Evolutionary conservation across 345 rosid genomes (phyloP).

Genomic region (Eucalyptus brandiana): DNA sequence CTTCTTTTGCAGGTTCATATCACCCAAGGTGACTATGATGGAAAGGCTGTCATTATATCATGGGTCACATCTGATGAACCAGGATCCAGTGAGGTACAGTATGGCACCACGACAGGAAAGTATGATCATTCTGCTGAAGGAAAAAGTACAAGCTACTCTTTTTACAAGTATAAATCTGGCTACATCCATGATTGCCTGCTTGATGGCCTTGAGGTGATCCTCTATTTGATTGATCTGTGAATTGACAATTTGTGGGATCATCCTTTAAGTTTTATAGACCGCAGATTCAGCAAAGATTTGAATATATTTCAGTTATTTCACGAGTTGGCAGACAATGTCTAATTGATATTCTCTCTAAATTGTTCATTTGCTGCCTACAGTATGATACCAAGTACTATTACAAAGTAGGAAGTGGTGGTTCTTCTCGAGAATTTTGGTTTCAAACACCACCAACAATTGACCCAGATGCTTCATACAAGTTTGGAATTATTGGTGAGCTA

Average conservation of each 20-base stretch:
- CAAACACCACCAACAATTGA: slow-evolving; percentile 61
- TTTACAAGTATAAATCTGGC: slow-evolving; percentile 66
- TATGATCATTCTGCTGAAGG: slow-evolving; percentile 53
- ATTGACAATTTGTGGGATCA: background rate
- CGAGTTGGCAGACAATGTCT: background rate
- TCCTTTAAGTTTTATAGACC: background rate
- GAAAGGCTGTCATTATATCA: slow-evolving; percentile 72
- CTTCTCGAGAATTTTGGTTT: slow-evolving; percentile 78
- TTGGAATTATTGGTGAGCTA: slow-evolving; percentile 67
- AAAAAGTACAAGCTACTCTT: slow-evolving; percentile 44
- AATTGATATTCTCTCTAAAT: background rate
- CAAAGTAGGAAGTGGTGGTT: slow-evolving; percentile 57
- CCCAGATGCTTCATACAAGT: slow-evolving; percentile 71
- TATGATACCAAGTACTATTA: slow-evolving; percentile 72
- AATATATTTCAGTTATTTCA: background rate
- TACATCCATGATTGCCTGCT: slow-evolving; percentile 68
- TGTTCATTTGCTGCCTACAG: slow-evolving; percentile 19
- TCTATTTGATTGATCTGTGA: background rate
- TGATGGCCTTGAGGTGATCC: slow-evolving; percentile 66
- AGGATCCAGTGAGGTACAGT: slow-evolving; percentile 40
- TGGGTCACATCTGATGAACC: slow-evolving; percentile 80
- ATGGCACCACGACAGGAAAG: slow-evolving; percentile 24
- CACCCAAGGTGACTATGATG: slow-evolving; percentile 86
- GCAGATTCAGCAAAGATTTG: background rate
- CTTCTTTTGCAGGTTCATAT: slow-evolving; percentile 50